Conservation (phyloP, 1,139 yeast species). For the Pichia sp. region DNA sequence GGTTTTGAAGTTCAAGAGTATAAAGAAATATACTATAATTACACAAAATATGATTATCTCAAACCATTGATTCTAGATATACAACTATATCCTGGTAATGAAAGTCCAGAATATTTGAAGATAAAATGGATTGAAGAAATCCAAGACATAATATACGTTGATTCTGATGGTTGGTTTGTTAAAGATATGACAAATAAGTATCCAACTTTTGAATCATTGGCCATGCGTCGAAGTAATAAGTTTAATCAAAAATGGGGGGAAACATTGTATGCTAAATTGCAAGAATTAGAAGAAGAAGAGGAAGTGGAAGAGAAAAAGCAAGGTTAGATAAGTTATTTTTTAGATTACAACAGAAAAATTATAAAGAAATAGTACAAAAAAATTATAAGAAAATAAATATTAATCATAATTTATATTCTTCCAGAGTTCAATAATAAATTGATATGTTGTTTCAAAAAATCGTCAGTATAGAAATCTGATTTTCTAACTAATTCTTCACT, state of each 20-base stretch:
- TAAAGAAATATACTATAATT: slow-evolving; percentile 1
- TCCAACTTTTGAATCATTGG: slow-evolving; percentile 28
- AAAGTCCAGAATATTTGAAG: background rate
- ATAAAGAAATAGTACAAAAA: background rate
- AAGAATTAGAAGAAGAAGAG: slow-evolving; percentile 7
- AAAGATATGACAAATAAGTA: too few species aligned
- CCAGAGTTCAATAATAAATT: slow-evolving; percentile 59
- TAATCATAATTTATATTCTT: slow-evolving; percentile 29
- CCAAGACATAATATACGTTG: slow-evolving; percentile 12
- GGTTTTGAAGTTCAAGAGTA: slow-evolving; percentile 3
- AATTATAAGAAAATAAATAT: background rate
- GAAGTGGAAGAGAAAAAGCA: background rate
- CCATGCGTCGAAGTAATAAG: slow-evolving; percentile 15
- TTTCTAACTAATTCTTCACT: slow-evolving; percentile 87
- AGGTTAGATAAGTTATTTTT: too few species aligned
- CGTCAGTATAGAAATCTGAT: slow-evolving; percentile 74
- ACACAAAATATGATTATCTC: slow-evolving; percentile 7
- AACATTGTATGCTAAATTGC: slow-evolving; percentile 13
- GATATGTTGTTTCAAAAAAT: slow-evolving; percentile 67
- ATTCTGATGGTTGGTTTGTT: slow-evolving; percentile 24
- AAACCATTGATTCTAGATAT: slow-evolving; percentile 7
- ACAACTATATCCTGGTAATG: background rate
- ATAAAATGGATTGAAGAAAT: slow-evolving; percentile 8
- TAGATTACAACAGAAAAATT: background rate
- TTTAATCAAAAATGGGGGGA: slow-evolving; percentile 20